phyloP scores from a whole-genome alignment of 805 yeast genomes.

The Zygotorulaspora danielsina region DNA sequence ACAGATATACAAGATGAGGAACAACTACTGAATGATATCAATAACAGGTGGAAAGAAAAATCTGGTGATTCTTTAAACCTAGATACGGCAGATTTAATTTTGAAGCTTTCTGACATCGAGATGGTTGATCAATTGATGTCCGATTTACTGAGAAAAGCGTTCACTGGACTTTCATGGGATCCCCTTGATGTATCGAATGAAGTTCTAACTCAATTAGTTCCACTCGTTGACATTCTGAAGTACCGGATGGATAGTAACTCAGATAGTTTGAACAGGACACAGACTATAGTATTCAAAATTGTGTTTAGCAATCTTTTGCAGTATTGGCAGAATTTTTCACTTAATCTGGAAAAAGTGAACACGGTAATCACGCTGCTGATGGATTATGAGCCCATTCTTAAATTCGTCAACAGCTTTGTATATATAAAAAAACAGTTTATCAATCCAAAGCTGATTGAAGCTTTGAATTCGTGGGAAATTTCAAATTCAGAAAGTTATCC shows the following conservation, averaged over 20 bases:
- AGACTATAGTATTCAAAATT: constrained; percentile 20
- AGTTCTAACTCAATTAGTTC: constrained; percentile 6
- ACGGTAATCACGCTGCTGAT: constrained; percentile 15
- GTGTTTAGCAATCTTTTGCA: constrained; percentile 9
- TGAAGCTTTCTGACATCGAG: constrained; percentile 18
- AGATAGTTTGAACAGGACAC: constrained; percentile 23
- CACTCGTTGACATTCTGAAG: constrained; percentile 15
- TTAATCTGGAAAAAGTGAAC: constrained; percentile 7
- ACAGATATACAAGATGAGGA: constrained; percentile 7
- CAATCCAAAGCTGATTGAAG: constrained; percentile 37
- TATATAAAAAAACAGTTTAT: constrained; percentile 34
- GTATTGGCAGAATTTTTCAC: constrained; percentile 14
- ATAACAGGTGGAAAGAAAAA: background rate
- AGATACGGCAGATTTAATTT: constrained; percentile 8
- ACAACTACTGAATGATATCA: constrained; percentile 5
- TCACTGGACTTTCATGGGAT: constrained; percentile 9
- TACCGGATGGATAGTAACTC: constrained; percentile 20
- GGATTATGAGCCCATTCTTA: constrained; percentile 22
- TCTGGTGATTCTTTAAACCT: background rate
- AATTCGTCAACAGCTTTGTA: constrained; percentile 20
- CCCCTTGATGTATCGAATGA: constrained; percentile 7
- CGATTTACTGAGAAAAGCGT: constrained; percentile 8
- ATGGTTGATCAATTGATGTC: constrained; percentile 20
- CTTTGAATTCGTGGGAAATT: constrained; percentile 38
- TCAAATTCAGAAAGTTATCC: constrained; percentile 2